Percentiles rank a stretch among this genome's conserved stretches.
These are phyloP conservation scores for Quercus phellos DNA, from an alignment of 331 rosid species.

Conservation along the genomic window DNA sequence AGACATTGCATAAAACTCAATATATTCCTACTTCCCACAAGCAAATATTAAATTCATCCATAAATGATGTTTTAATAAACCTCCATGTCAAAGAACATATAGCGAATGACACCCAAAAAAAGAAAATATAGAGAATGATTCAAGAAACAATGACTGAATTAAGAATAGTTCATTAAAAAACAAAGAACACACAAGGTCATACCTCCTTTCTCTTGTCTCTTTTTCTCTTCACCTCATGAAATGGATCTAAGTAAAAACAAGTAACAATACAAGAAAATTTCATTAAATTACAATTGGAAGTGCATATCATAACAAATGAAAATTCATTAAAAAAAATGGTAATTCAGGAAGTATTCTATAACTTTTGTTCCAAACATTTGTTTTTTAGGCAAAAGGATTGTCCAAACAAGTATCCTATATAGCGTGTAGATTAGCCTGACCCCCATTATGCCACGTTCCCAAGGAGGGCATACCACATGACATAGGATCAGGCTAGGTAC, in stretches of 20 bases:
- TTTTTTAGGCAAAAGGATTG: too few species aligned
- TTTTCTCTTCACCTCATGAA: conserved; percentile 92
- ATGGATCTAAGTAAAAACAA: conserved; percentile 57
- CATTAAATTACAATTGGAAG: background rate
- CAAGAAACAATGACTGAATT: background rate
- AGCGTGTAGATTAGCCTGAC: too few species aligned
- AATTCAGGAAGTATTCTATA: background rate
- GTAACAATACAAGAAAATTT: background rate
- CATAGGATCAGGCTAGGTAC: too few species aligned
- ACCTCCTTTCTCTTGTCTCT: conserved; percentile 89
- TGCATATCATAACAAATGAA: background rate
- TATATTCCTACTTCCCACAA: background rate
- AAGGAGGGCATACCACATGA: too few species aligned
- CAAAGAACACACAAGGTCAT: background rate
- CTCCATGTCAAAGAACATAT: background rate
- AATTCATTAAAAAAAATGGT: background rate
- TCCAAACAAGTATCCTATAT: too few species aligned
- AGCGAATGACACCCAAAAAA: background rate
- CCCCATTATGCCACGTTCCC: too few species aligned
- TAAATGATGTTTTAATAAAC: background rate
- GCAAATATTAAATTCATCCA: background rate
- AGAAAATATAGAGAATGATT: background rate
- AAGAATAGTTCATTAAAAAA: background rate
- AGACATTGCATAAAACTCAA: background rate
- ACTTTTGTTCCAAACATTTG: background rate